Evolutionary conservation across 2,329 filamentous ascomycete species (phyloP).

Genomic region (Aureobasidium sp.): DNA sequence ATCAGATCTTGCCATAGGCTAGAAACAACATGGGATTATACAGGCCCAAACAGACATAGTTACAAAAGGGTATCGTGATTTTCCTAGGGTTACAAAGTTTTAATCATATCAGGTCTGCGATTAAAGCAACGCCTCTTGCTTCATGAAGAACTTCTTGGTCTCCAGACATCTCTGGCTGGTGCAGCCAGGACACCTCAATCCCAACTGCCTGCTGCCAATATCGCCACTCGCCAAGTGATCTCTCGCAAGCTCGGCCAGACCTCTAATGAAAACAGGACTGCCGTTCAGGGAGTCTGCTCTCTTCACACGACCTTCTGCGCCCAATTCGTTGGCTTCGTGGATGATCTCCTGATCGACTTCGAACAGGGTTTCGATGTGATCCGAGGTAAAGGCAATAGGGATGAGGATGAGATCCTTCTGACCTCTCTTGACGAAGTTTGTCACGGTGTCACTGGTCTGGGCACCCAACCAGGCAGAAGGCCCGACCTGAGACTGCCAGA

Average conservation of each 20-base stretch:
- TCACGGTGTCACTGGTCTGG: constrained; percentile 81
- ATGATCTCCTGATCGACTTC: constrained; percentile 95
- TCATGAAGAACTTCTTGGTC: constrained; percentile 58
- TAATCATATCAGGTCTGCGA: not conserved
- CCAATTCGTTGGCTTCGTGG: constrained; percentile 67
- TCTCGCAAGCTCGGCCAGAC: constrained; percentile 78
- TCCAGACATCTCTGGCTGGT: constrained; percentile 80
- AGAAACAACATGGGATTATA: not conserved
- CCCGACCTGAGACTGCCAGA: constrained; percentile 97
- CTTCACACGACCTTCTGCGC: constrained; percentile 61
- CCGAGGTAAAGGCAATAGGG: constrained; percentile 96
- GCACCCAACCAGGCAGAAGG: constrained; percentile 92
- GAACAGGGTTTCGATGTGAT: constrained; percentile 95
- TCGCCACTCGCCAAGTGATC: constrained; percentile 63
- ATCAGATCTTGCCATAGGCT: not conserved
- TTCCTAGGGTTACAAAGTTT: not conserved
- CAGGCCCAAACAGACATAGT: not conserved
- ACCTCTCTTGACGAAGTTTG: constrained; percentile 81
- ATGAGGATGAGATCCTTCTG: constrained; percentile 87
- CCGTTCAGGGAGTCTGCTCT: constrained; percentile 88
- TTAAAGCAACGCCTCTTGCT: constrained; percentile 20
- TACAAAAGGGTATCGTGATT: not conserved
- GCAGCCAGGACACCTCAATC: constrained; percentile 84
- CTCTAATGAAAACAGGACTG: constrained; percentile 80
- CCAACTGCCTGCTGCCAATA: constrained; percentile 77